Conservation (phyloP, 371 early-diverging fungal genomes). For the Zychaea mexicana region DNA sequence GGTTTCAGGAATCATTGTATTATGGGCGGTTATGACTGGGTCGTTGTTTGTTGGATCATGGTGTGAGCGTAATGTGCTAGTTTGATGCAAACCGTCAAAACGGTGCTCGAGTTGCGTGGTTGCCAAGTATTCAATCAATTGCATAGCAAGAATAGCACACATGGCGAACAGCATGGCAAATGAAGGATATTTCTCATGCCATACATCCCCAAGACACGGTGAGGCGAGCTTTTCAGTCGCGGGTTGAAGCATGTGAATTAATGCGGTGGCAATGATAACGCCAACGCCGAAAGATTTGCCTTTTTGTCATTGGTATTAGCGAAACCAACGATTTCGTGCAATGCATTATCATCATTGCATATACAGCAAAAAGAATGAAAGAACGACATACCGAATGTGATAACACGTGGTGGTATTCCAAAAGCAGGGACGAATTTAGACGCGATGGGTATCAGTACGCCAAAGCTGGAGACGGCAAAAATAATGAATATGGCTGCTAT, state of each 20-base stretch:
- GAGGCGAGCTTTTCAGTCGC: conserved; percentile 32
- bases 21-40: not conserved
- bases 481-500: conserved; percentile 21
- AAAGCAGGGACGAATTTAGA: conserved; percentile 4
- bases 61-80: not conserved
- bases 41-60: not conserved
- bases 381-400: conserved; percentile 10
- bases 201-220: conserved; percentile 38
- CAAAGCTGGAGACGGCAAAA: conserved; percentile 2
- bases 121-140: conserved; percentile 36
- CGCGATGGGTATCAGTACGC: conserved; percentile 6
- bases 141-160: conserved; percentile 36
- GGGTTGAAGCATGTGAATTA: conserved; percentile 70
- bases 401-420: not conserved
- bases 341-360: too few species aligned
- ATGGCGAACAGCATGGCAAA: conserved; percentile 42
- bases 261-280: conserved; percentile 78
- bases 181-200: conserved; percentile 26
- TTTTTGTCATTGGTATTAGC: too few species aligned
- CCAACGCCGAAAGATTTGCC: conserved; percentile 65
- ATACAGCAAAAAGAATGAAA: too few species aligned
- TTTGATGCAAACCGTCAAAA: not conserved
- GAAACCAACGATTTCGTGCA: too few species aligned
- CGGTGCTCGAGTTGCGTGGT: conserved; percentile 24
- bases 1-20: not conserved